Evolutionary conservation across 225 moss, liverwort and hornwort species (phyloP), one percentile per base, ranked within the genome.

Genomic region (Thuidium tamariscinum): DNA sequence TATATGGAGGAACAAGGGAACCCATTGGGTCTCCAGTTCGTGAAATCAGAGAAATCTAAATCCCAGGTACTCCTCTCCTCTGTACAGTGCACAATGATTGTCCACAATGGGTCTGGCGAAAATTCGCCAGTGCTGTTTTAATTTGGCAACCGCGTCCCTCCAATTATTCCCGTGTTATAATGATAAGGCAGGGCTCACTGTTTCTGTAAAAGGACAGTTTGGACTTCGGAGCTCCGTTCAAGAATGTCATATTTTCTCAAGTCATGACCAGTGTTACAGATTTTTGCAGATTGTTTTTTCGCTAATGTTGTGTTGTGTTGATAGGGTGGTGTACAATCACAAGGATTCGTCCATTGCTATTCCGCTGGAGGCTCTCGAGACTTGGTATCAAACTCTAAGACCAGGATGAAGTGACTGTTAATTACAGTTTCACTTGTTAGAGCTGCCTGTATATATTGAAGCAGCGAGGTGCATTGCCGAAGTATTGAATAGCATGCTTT

Each of bases 331-430:
- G 89, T 92, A 77, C 95, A 94, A 82, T 94, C 97, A 77, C 96
- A 96, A 89, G 98, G 97, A 70, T 89, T 95, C 18, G 91, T 99
- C 59, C 97, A 97, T 83, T 97, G 91, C 90, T 99, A 96, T 85
- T 99, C 97, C 48, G 92, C 93, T 84, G 94, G 95, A 84, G 93
- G 94, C 57, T 94, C 96, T 85, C 94, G 95, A 82, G 92, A 94
- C 61, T 89, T 97, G 88, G 86, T 90, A 30, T 86, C 91, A 34
- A 94, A 91, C 74, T 87, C 84, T 46, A 93, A 90, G 65, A 89
- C 85, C 66, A 95, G 92, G 61, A 78, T 87, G 87, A 87, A 87
- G 92, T 95, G 82, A 73, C 41, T 39, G 84, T 77, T 44, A 64
- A 83, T 59, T 88, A 13, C 67, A 65, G 65, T 85, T 84, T 77